A percentile compares a stretch with the other conserved stretches of the same genome.
Evolutionary conservation across 306 rosid species (phyloP).

Genomic region (Begonia loranthoides): DNA sequence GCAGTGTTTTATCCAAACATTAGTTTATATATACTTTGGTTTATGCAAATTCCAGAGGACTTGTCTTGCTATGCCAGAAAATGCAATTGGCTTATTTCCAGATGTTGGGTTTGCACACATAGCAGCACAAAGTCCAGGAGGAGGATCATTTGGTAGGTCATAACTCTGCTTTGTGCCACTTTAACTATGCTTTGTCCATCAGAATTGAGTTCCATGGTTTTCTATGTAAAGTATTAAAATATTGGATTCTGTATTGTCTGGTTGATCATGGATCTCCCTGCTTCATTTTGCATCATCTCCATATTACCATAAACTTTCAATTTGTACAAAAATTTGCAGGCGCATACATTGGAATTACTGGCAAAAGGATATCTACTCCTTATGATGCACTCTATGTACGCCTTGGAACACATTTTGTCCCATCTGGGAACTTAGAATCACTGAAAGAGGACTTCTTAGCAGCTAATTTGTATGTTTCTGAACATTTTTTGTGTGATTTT

Average conservation of each 20-base stretch:
- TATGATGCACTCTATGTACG: conserved; percentile 82
- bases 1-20: too few species aligned
- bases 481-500: conserved; percentile 7
- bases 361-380: conserved; percentile 76
- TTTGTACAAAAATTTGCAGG: conserved; percentile 28
- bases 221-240: too few species aligned
- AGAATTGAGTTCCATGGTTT: background rate
- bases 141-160: conserved; percentile 72
- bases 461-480: conserved; percentile 50
- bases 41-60: conserved; percentile 50
- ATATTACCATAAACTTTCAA: too few species aligned
- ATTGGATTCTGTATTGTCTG: too few species aligned
- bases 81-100: conserved; percentile 94
- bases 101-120: conserved; percentile 91
- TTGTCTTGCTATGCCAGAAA: conserved; percentile 97
- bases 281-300: too few species aligned
- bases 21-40: background rate
- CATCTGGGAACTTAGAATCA: conserved; percentile 63
- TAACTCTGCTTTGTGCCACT: conserved; percentile 3
- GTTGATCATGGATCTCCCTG: too few species aligned
- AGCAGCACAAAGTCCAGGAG: conserved; percentile 95
- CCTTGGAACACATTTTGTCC: conserved; percentile 88
- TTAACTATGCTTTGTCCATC: background rate
- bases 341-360: conserved; percentile 93
- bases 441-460: conserved; percentile 85